phyloP scores from a whole-genome alignment of 2,329 filamentous ascomycete genomes.

The Aureobasidium sp. region DNA sequence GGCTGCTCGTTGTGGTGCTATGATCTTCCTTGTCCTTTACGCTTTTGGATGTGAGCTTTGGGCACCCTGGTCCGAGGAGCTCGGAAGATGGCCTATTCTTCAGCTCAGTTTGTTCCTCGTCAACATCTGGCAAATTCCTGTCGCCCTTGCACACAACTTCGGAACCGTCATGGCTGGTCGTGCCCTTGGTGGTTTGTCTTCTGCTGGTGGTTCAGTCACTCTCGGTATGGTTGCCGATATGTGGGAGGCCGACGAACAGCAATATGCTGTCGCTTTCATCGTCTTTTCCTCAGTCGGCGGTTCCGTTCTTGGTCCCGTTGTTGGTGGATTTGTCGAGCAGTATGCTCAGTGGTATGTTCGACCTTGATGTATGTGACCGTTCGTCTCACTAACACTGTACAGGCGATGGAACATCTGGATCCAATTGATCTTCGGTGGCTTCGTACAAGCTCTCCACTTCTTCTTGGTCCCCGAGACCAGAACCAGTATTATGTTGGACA shows the following conservation, averaged over 20 bases:
- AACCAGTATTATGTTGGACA: constrained; percentile 71
- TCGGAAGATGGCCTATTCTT: constrained; percentile 46
- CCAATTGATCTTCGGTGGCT: constrained; percentile 71
- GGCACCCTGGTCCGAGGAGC: constrained; percentile 49
- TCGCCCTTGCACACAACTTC: constrained; percentile 41
- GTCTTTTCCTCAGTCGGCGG: constrained; percentile 38
- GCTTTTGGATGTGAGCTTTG: constrained; percentile 47
- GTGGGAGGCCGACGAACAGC: constrained; percentile 53
- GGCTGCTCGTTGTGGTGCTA: constrained; percentile 42
- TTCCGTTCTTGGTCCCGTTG: constrained; percentile 32
- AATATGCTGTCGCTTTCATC: constrained; percentile 57
- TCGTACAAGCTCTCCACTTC: constrained; percentile 55
- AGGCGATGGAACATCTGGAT: constrained; percentile 74
- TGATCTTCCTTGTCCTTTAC: constrained; percentile 46
- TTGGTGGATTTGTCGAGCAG: constrained; percentile 30
- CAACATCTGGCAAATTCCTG: constrained; percentile 49
- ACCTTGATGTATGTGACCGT: too few species aligned
- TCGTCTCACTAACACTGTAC: background rate
- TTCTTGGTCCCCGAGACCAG: constrained; percentile 73
- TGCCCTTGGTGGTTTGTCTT: constrained; percentile 51
- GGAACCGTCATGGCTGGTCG: constrained; percentile 42
- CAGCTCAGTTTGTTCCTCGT: constrained; percentile 47
- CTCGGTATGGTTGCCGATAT: constrained; percentile 61
- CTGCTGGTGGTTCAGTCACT: constrained; percentile 59
- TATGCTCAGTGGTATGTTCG: constrained; percentile 50